phyloP scores from a whole-genome alignment of 192 early-diverging fungal species.

The Coemansia sp. region DNA sequence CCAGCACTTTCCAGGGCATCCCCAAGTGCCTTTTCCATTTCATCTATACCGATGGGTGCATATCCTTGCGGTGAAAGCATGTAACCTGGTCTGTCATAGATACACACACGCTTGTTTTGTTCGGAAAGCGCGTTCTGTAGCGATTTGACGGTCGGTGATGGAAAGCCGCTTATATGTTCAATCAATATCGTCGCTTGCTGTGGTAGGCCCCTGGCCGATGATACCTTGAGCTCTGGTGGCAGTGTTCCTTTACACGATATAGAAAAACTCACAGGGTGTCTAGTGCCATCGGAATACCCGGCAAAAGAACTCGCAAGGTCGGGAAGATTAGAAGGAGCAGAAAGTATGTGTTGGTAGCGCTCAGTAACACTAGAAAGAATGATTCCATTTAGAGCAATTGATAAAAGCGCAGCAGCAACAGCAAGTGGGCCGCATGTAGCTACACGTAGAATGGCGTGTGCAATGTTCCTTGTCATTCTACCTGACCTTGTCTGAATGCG shows the following conservation, averaged over 20 bases:
- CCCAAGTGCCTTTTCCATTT: conserved; percentile 23
- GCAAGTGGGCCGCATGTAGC: conserved; percentile 7
- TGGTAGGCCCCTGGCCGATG: conserved; percentile 2
- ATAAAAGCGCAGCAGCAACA: conserved; percentile 1
- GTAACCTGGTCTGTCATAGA: conserved; percentile 47
- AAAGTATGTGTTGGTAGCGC: conserved; percentile 1
- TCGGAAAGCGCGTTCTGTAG: conserved; percentile 21
- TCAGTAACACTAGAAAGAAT: conserved; percentile 13
- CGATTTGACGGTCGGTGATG: conserved; percentile 28
- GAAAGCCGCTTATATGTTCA: conserved; percentile 38
- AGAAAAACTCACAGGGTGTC: conserved; percentile 18
- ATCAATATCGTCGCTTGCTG: conserved; percentile 30
- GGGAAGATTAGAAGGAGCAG: background rate
- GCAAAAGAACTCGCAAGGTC: background rate
- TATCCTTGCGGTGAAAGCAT: conserved; percentile 45
- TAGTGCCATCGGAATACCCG: conserved; percentile 15
- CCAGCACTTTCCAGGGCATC: conserved; percentile 13
- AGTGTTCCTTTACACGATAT: conserved; percentile 26
- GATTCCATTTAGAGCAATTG: conserved; percentile 13
- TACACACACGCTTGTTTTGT: conserved; percentile 34
- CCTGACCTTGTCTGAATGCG: background rate
- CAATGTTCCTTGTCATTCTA: background rate
- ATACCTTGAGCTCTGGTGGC: background rate
- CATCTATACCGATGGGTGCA: conserved; percentile 15
- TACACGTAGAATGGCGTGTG: background rate